Evolutionary conservation across 345 rosid species (phyloP), one percentile per base, ranked within the genome.

Genomic region (Bruguiera gymnorhiza): DNA sequence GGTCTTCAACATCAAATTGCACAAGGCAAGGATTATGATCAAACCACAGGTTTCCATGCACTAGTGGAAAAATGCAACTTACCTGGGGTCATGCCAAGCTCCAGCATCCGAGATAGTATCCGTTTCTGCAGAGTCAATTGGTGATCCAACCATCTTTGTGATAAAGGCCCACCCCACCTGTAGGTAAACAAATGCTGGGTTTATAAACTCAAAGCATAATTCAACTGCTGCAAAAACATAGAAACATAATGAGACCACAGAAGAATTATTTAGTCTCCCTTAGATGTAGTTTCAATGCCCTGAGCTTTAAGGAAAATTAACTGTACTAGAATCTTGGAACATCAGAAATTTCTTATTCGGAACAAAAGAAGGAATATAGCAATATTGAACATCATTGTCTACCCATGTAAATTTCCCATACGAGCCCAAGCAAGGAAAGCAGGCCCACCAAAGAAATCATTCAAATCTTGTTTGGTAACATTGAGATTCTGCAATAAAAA

Each of bases 401-500:
- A 93, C 98, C 89, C 91, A 58, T 94, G 98, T 72, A 94, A 85
- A 77, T 94, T 94, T 68, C 98, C 98, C 98, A 94, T 94, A 67
- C 98, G 96, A 78, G 98, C 98, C 98, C 98, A 94, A 69, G 97
- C 98, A 62, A 94, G 98, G 78, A 91, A 94, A 19, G 98, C 97
- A 68, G 96, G 98, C 78, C 98, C 97, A 65, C 96, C 93, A 78
- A 94, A 94, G 75, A 91, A 91, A 79, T 83, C 88, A 78, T 88
- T 81, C 81, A 94, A 81, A 60, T 85, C 97, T 72, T 77, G 87
- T 62, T 36, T 75, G 75, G 79, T 91, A 63, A 88, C 79, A 68
- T 94, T 94, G 64, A 91, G 86, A 54, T 82, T 88, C 98, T 94
- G 79, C 73, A 80, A 57, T 34, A 52, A 64, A 65, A 81, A 72